Evolutionary conservation across 1,284 basidiomycete genomes (phyloP), one percentile per base, ranked within the genome.

Genomic region (Cryptococcus amylolentus): DNA sequence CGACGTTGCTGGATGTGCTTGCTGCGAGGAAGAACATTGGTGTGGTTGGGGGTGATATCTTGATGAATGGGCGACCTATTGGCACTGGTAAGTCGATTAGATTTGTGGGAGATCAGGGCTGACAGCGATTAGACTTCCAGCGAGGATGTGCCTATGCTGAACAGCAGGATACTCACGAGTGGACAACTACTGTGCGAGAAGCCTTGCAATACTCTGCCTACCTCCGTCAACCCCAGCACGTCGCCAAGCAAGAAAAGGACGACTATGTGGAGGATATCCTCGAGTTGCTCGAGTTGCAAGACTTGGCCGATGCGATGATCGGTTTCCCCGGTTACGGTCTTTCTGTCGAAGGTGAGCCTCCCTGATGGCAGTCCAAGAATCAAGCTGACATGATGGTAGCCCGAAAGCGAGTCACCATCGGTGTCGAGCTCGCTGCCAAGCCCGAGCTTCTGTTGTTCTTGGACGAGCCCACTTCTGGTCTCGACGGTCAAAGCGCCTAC

Each of bases 91-190:
- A 20, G 54, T 51, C 4, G 4, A 9, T 14, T 39, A 3, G 14
- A 3, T 1, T 3, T 41, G 13, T 16, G 13, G 12, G 23, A 14
- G 4, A 14, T 20, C 14, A 12, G 5, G n/a, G 20, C 35, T 50
- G n/a, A 50, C 13, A 1, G 13, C 3, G 18, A 10, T 2, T 78
- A 80, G 67, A 65, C 20, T 76, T 76, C 60, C 69, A 70, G 38
- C 78, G 83, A 55, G 80, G 80, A 43, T 83, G 81, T 42, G 83
- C 80, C 8, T 83, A 81, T 60, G 88, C 88, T 38, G 88, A 91
- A 69, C 90, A 92, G 77, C 66, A 70, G 83, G 91, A 94, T 67
- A 86, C 88, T 2, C 91, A 94, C 72, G 89, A 91, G 75, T 87
- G 84, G 60, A 91, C 88, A 12, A 84, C 90, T 5, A 83, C 82